Conservation (phyloP, 2,329 filamentous ascomycete species). For the Pseudocercospora musae region DNA sequence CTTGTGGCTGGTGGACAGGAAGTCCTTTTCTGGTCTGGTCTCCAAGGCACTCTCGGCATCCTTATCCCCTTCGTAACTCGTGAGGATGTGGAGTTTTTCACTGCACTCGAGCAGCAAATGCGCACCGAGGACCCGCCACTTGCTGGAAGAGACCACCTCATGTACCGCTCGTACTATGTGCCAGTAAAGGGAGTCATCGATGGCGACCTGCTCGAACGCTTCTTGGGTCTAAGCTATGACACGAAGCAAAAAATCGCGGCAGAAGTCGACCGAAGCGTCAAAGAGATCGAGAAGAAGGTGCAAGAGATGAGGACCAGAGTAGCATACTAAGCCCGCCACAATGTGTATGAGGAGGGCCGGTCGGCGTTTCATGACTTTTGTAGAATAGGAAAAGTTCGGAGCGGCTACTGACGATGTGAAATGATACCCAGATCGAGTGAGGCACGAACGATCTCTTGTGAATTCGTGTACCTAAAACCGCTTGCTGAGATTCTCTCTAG, state of each 20-base stretch:
- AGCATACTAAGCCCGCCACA: constrained; percentile 30
- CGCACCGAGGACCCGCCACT: constrained; percentile 82
- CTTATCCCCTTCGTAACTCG: constrained; percentile 87
- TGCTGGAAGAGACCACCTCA: constrained; percentile 88
- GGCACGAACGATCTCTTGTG: no score
- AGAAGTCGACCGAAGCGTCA: constrained; percentile 83
- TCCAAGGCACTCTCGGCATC: constrained; percentile 92
- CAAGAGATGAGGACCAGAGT: constrained; percentile 39
- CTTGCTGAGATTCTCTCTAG: no score
- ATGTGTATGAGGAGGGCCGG: not conserved
- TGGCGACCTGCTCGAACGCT: constrained; percentile 92
- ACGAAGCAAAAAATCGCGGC: constrained; percentile 94
- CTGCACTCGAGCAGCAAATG: constrained; percentile 84
- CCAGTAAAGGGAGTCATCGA: constrained; percentile 97
- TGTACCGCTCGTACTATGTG: constrained; percentile 92
- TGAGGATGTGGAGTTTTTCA: constrained; percentile 97
- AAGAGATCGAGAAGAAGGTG: constrained; percentile 95
- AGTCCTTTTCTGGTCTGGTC: constrained; percentile 85
- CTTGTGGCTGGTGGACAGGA: constrained; percentile 90
- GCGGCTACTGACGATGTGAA: constrained; percentile 5
- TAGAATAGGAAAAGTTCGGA: not conserved
- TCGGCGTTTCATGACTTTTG: not conserved
- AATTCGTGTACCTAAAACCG: no score
- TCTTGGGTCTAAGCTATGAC: constrained; percentile 75
- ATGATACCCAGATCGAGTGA: constrained; percentile 5